These are phyloP conservation scores for Silene coronaria DNA, from an alignment of 179 eudicot genomes.

Conservation along the genomic window DNA sequence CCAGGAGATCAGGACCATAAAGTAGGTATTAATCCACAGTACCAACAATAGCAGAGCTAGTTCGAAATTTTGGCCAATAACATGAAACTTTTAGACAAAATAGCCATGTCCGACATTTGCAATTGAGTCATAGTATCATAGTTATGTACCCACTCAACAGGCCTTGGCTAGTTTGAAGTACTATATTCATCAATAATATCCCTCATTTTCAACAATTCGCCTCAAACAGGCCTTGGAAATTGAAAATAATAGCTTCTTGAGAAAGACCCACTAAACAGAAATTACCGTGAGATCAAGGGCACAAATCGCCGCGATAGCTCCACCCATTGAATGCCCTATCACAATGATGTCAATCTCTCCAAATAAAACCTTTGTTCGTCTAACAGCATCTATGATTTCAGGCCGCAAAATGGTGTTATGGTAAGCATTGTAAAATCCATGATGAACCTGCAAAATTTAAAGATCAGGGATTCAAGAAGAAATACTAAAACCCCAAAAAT, in stretches of 20 bases:
- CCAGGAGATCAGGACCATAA: background rate
- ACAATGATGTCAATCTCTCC: constrained; percentile 61
- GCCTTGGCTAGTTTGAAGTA: no score
- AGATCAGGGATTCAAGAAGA: background rate
- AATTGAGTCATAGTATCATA: no score
- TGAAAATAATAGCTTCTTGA: background rate
- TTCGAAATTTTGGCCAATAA: background rate
- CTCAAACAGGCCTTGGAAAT: background rate
- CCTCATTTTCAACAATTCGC: background rate
- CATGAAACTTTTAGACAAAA: no score
- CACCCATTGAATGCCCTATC: constrained; percentile 98
- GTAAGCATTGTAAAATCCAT: constrained; percentile 93
- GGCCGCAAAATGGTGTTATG: constrained; percentile 74
- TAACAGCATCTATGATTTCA: constrained; percentile 56
- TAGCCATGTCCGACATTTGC: no score
- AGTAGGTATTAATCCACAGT: background rate
- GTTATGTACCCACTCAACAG: no score
- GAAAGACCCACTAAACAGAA: background rate
- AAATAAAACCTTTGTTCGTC: constrained; percentile 48
- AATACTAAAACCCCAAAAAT: background rate
- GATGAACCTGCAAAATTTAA: constrained; percentile 66
- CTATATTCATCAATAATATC: background rate
- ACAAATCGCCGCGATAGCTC: constrained; percentile 92
- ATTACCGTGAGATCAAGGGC: constrained; percentile 76
- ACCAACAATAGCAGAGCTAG: background rate